Percentiles rank a stretch among this genome's conserved stretches.
phyloP scores from a whole-genome alignment of 2,329 filamentous ascomycete genomes.

The Myriosclerotinia curreyana region DNA sequence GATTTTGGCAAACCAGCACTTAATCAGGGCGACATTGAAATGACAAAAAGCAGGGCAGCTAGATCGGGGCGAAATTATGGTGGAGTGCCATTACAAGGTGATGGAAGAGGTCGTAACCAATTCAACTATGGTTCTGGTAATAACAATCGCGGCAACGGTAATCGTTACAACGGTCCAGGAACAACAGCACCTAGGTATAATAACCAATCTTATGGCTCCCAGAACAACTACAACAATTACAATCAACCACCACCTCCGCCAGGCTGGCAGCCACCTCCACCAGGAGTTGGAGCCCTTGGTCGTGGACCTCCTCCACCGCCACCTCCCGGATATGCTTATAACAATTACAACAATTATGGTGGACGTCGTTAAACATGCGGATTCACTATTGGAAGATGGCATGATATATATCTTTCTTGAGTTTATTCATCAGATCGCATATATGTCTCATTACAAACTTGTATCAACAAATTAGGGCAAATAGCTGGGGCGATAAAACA shows the following conservation, averaged over 20 bases:
- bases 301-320: conserved; percentile 42
- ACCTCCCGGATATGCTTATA: conserved; percentile 26
- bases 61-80: conserved; percentile 67
- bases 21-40: conserved; percentile 71
- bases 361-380: conserved; percentile 5
- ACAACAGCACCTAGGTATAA: conserved; percentile 20
- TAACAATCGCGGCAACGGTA: conserved; percentile 28
- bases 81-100: conserved; percentile 58
- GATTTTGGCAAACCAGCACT: conserved; percentile 70
- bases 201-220: conserved; percentile 18
- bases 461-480: not conserved
- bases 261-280: conserved; percentile 47
- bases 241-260: conserved; percentile 33
- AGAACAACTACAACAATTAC: conserved; percentile 31
- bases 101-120: conserved; percentile 47
- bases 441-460: not conserved
- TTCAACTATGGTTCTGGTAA: conserved; percentile 51
- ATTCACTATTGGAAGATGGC: not conserved
- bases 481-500: not conserved
- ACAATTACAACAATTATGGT: conserved; percentile 18
- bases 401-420: not conserved
- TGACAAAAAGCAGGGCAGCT: conserved; percentile 62
- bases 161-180: conserved; percentile 18
- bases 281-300: conserved; percentile 46
- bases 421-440: not conserved